These are phyloP conservation scores for Athelia psychrophila DNA, from an alignment of 1,284 basidiomycete species.

Conservation along the genomic window DNA sequence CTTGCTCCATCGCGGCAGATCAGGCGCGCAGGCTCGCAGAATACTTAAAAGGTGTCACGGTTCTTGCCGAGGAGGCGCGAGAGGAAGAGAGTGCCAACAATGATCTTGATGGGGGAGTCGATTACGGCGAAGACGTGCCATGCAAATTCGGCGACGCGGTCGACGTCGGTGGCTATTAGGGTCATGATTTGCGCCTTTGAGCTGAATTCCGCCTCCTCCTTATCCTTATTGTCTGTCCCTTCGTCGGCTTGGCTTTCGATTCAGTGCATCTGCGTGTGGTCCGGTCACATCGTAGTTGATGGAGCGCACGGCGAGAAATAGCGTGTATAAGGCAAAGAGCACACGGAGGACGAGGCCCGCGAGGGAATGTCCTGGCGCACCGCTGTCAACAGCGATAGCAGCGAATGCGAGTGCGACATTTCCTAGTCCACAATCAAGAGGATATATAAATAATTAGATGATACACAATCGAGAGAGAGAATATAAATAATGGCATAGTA, in stretches of 20 bases:
- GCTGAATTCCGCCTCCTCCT: conserved; percentile 77
- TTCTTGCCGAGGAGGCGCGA: conserved; percentile 81
- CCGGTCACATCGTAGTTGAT: conserved; percentile 47
- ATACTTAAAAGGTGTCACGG: no score
- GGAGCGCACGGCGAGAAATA: conserved; percentile 51
- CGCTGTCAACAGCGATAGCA: no score
- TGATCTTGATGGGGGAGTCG: conserved; percentile 86
- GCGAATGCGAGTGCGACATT: no score
- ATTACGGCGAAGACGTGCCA: conserved; percentile 72
- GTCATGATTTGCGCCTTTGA: conserved; percentile 92
- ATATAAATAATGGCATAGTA: no score
- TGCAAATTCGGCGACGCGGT: conserved; percentile 82
- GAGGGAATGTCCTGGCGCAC: no score
- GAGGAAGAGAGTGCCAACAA: conserved; percentile 76
- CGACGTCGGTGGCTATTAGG: conserved; percentile 87
- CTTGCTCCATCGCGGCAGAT: no score
- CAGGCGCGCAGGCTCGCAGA: no score
- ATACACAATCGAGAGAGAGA: no score
- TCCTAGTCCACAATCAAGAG: no score
- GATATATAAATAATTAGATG: no score
- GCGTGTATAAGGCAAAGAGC: conserved; percentile 61
- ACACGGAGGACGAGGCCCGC: no score
- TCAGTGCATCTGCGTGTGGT: conserved; percentile 59
- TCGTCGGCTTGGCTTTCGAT: conserved; percentile 10
- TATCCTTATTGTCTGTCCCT: conserved; percentile 24